Conservation (phyloP, 1,284 basidiomycete genomes). For the Melampsora americana region DNA sequence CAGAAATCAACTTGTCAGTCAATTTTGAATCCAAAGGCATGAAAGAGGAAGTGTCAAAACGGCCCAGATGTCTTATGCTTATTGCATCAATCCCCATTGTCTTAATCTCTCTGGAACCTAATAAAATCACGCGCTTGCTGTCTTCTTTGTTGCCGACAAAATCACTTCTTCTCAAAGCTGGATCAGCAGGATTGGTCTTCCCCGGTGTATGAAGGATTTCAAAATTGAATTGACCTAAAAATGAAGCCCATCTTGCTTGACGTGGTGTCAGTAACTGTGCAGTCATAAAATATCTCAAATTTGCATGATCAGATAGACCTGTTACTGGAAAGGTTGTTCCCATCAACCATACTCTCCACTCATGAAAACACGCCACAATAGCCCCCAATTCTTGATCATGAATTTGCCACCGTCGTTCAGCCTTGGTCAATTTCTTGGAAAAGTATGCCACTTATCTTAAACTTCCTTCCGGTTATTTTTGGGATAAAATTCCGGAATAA, state of each 20-base stretch:
- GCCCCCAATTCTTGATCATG: conserved; percentile 27
- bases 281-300: conserved; percentile 9
- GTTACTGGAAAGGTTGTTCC: background rate
- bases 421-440: too few species aligned
- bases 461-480: too few species aligned
- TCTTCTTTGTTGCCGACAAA: background rate
- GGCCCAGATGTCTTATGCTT: too few species aligned
- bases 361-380: conserved; percentile 1
- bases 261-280: background rate
- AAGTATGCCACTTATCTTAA: too few species aligned
- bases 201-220: conserved; percentile 3
- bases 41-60: too few species aligned
- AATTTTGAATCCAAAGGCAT: too few species aligned
- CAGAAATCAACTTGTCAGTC: too few species aligned
- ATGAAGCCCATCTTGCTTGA: background rate
- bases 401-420: conserved; percentile 6
- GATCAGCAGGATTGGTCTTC: background rate
- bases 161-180: background rate
- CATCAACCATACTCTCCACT: conserved; percentile 29
- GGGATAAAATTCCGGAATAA: too few species aligned
- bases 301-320: conserved; percentile 1
- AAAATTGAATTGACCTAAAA: too few species aligned
- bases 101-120: background rate
- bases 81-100: too few species aligned
- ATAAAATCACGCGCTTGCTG: background rate